Evolutionary conservation across 2,329 filamentous ascomycete species (phyloP), one percentile per base, ranked within the genome.

Genomic region (Dactylellina sp.): DNA sequence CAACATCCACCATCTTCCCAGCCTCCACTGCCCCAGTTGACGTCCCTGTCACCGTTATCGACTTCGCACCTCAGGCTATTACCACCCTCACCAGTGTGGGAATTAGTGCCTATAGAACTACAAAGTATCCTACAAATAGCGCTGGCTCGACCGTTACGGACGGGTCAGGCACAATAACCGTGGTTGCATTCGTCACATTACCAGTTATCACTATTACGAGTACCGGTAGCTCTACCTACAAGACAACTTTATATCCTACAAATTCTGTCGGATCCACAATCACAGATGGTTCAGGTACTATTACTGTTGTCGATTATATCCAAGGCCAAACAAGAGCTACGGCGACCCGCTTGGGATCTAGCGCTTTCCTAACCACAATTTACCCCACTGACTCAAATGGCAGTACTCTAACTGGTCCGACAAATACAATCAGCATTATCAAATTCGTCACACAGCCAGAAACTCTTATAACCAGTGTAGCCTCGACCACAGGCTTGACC

Each of bases 41-140:
- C 24, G n/a, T 40, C 14, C 50, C 50, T 20, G 16, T 37, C n/a
- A 55, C 50, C 7, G 11, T 55, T 20, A 39, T 55, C 22, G 32
- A 14, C 2, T 22, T 4, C 16, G 28, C 20, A 6, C 5, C 2
- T 2, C 50, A 55, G 16, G 6, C n/a, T 4, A 14, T 14, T 20
- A 55, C 28, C 2, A 55, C 50, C 16, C 4, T 55, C 2, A 55
- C 50, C 4, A 55, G 7, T 2, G 22, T 55, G 4, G 25, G 6
- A 5, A 12, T 32, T 7, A 39, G 16, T 12, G 32, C 14, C 6
- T 35, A 12, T 18, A 9, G 12, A 37, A 39, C 25, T 7, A 55
- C 50, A 18, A 3, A 18, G 2, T 55, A 16, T 3, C 50, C 50
- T 4, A 55, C 50, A 20, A 40, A 55, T 37, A 37, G n/a, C 20